Evolutionary conservation across 2,329 filamentous ascomycete species (phyloP), one percentile per base, ranked within the genome.

Genomic region (Xylariaceae sp.): DNA sequence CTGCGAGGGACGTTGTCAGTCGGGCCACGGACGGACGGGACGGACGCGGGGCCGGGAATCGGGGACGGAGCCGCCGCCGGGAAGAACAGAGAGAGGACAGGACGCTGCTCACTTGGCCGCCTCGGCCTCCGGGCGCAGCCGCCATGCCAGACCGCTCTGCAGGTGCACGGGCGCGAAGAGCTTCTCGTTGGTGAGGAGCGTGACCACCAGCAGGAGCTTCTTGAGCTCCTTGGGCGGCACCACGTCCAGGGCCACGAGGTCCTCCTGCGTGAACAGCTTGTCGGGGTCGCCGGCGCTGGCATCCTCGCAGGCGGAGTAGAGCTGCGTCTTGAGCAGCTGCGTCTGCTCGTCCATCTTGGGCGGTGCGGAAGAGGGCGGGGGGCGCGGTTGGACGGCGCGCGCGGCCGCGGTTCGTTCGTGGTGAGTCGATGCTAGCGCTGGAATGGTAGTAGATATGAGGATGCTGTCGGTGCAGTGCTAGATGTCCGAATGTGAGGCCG

Each of bases 121-220:
- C 46, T 81, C 77, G 29, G 73, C 71, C 26, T 63, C 60, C 31
- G 70, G 67, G 25, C 77, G 68, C 58, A 74, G 68, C 46, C 70
- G 68, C 75, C 76, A 82, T 40, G 65, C 65, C 17, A 72, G 52
- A 15, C 62, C 59, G 27, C 59, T 59, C 29, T 57, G 55, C 22
- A 64, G 59, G 32, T 59, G 54, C 31, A 70, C 64, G 16, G 64
- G 60, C 38, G 69, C 65, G 46, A 80, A 72, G 23, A 80, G 65
- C 52, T 72, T 74, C 49, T 81, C 75, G 47, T 76, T 64, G 39
- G 68, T 69, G 33, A 81, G 65, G 21, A 58, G 63, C 56, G 79
- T 72, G 25, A 79, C 64, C 12, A 77, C 68, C 35, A 61, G 59
- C 36, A 76, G 55, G 15, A 80, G 67, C 29, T 71, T 63, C 50